These are phyloP conservation scores for Pseudocercospora ulei DNA, from an alignment of 2,329 filamentous ascomycete genomes.

Conservation along the genomic window DNA sequence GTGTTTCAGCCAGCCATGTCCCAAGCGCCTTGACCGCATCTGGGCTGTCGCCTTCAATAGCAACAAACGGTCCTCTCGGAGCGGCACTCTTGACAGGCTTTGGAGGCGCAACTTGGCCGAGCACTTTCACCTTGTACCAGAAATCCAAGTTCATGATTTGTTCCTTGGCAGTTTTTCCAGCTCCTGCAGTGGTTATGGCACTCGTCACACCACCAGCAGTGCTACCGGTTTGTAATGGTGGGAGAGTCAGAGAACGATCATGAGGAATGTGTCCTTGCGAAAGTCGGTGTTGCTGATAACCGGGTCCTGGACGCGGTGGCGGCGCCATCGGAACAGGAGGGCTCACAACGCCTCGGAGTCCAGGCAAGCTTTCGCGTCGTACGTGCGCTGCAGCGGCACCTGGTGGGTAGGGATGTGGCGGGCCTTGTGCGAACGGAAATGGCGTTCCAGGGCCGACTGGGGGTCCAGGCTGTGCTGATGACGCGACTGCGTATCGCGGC, in stretches of 20 bases:
- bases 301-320: slow-evolving; percentile 43
- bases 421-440: slow-evolving; percentile 35
- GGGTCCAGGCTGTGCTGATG: slow-evolving; percentile 12
- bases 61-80: slow-evolving; percentile 65
- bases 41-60: slow-evolving; percentile 64
- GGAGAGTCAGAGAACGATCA: slow-evolving; percentile 45
- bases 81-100: slow-evolving; percentile 39
- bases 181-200: slow-evolving; percentile 16
- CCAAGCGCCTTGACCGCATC: slow-evolving; percentile 57
- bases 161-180: slow-evolving; percentile 35
- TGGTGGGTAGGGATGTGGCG: slow-evolving; percentile 38
- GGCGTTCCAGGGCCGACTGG: slow-evolving; percentile 34
- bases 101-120: slow-evolving; percentile 66
- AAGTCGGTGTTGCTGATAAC: slow-evolving; percentile 32
- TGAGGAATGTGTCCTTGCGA: slow-evolving; percentile 32
- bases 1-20: slow-evolving; percentile 49
- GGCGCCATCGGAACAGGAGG: slow-evolving; percentile 44
- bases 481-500: slow-evolving; percentile 25
- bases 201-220: slow-evolving; percentile 18
- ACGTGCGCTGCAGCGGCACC: slow-evolving; percentile 30
- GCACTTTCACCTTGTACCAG: slow-evolving; percentile 63
- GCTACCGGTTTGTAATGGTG: slow-evolving; percentile 44
- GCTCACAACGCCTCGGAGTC: slow-evolving; percentile 27
- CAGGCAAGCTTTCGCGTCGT: slow-evolving; percentile 39
- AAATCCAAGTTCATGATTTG: slow-evolving; percentile 69